These are phyloP conservation scores for Mortierella sp. DNA, from an alignment of 371 early-diverging fungal species.

Conservation along the genomic window DNA sequence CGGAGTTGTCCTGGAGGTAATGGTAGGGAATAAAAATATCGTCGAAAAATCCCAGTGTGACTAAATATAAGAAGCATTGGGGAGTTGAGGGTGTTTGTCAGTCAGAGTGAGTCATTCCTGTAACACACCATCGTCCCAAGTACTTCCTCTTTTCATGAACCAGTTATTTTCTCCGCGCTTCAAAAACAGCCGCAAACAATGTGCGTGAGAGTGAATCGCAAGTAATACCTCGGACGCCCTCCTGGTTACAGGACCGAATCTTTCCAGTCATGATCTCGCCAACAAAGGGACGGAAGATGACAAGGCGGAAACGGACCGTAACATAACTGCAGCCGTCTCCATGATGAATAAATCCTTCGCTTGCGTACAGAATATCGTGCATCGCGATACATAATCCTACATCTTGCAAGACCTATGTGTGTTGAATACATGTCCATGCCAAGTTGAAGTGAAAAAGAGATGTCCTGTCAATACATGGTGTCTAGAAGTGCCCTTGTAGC, in stretches of 20 bases:
- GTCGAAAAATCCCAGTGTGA: slow-evolving; percentile 92
- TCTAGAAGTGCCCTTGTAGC: background rate
- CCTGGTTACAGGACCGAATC: slow-evolving; percentile 78
- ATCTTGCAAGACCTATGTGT: slow-evolving; percentile 82
- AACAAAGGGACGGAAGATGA: slow-evolving; percentile 92
- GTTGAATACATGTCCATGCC: background rate
- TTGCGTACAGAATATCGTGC: slow-evolving; percentile 82
- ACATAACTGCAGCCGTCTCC: slow-evolving; percentile 85
- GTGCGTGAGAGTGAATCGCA: background rate
- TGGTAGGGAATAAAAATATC: slow-evolving; percentile 87
- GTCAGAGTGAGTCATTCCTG: background rate
- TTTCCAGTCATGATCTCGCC: slow-evolving; percentile 90
- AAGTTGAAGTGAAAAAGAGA: background rate
- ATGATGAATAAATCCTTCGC: slow-evolving; percentile 88
- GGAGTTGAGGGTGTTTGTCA: background rate
- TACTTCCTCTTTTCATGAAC: background rate
- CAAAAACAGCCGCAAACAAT: background rate
- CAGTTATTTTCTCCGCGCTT: background rate
- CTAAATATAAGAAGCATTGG: slow-evolving; percentile 51
- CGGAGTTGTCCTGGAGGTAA: slow-evolving; percentile 72
- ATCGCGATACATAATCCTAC: slow-evolving; percentile 92
- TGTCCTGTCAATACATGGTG: background rate
- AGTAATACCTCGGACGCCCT: slow-evolving; percentile 75
- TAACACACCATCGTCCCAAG: background rate
- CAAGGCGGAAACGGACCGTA: slow-evolving; percentile 84